Percentiles rank a stretch among this genome's conserved stretches.
Evolutionary conservation across 768 basidiomycete species (phyloP).

Genomic region (Leccinum boreale): DNA sequence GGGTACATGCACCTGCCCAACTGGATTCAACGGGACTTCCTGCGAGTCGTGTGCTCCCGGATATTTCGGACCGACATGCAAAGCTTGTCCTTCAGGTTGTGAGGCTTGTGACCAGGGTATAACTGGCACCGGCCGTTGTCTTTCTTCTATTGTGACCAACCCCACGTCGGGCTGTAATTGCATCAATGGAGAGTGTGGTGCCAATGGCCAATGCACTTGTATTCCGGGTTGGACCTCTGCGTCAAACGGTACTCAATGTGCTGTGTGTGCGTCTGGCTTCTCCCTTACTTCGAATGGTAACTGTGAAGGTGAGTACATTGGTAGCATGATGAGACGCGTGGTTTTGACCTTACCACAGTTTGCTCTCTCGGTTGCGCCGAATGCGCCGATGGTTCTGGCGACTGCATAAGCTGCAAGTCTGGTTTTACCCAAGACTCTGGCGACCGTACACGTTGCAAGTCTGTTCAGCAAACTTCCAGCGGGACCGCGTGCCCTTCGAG

Average conservation of each 20-base stretch:
- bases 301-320: conserved; percentile 54
- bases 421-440: conserved; percentile 66
- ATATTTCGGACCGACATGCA: conserved; percentile 73
- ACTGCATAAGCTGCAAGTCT: conserved; percentile 68
- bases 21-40: conserved; percentile 72
- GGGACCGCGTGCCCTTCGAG: conserved; percentile 63
- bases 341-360: conserved; percentile 37
- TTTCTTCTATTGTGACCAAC: conserved; percentile 46
- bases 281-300: conserved; percentile 68
- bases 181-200: conserved; percentile 71
- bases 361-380: conserved; percentile 70
- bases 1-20: conserved; percentile 67
- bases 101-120: conserved; percentile 74
- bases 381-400: conserved; percentile 66
- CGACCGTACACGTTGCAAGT: conserved; percentile 64
- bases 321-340: background rate
- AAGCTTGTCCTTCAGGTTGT: conserved; percentile 68
- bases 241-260: conserved; percentile 72
- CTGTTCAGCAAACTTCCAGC: conserved; percentile 44
- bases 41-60: conserved; percentile 77
- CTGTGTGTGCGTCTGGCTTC: conserved; percentile 71
- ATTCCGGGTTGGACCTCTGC: conserved; percentile 73
- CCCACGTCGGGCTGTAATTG: conserved; percentile 74
- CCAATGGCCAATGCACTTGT: conserved; percentile 70
- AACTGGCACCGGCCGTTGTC: conserved; percentile 72